These are phyloP conservation scores for Strobilomyces dryophilus DNA, from an alignment of 768 basidiomycete species.

Conservation along the genomic window DNA sequence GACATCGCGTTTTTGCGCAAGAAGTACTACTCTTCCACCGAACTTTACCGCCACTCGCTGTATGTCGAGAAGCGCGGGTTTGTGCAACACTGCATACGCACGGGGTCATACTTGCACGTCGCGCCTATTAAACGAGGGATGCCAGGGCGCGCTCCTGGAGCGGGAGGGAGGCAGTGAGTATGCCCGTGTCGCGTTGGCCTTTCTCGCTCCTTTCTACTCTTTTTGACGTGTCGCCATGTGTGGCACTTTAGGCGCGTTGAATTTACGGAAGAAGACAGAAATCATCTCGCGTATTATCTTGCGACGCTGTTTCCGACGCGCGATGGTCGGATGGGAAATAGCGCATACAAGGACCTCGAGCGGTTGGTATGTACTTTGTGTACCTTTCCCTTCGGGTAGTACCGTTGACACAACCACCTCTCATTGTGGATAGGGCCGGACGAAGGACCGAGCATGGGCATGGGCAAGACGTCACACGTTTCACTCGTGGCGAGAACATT, in stretches of 20 bases:
- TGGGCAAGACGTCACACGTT: constrained; percentile 45
- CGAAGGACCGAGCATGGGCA: constrained; percentile 35
- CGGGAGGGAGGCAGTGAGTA: constrained; percentile 6
- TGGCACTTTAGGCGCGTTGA: constrained; percentile 15
- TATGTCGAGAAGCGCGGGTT: constrained; percentile 26
- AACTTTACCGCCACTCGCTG: constrained; percentile 14
- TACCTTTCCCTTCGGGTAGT: not conserved
- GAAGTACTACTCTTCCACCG: constrained; percentile 22
- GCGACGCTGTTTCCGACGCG: constrained; percentile 42
- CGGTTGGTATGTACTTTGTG: constrained; percentile 40
- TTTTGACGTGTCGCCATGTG: too few species aligned
- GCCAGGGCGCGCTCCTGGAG: constrained; percentile 18
- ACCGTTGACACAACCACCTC: not conserved
- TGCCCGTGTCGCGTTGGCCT: not conserved
- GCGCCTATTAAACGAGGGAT: constrained; percentile 8
- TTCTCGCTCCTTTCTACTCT: not conserved
- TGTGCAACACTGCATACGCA: constrained; percentile 20
- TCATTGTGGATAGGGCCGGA: constrained; percentile 14
- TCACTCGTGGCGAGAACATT: constrained; percentile 63
- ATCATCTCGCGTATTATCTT: constrained; percentile 42
- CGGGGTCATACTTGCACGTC: constrained; percentile 11
- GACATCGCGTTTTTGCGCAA: constrained; percentile 23
- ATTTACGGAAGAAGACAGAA: constrained; percentile 41
- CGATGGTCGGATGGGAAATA: constrained; percentile 46
- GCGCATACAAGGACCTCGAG: constrained; percentile 42